phyloP scores from a whole-genome alignment of 2,329 filamentous ascomycete species.

The Cladosporium sp. region DNA sequence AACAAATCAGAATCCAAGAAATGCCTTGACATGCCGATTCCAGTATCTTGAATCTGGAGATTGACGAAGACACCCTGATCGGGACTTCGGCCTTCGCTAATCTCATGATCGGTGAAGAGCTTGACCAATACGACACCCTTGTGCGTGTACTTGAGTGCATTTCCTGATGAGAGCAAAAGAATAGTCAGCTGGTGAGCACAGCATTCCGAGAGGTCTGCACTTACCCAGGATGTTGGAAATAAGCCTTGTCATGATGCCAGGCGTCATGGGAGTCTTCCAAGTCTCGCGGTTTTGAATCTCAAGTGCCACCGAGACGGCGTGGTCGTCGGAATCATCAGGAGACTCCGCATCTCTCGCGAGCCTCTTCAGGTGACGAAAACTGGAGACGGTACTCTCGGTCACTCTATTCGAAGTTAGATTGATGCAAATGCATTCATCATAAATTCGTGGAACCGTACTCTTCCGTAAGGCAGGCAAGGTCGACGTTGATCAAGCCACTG shows the following conservation, averaged over 20 bases:
- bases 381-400: not conserved
- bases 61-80: not conserved
- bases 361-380: not conserved
- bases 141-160: constrained; percentile 42
- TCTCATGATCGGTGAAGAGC: not conserved
- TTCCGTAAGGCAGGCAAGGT: constrained; percentile 22
- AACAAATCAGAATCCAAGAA: constrained; percentile 28
- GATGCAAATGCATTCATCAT: not conserved
- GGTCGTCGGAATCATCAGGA: not conserved
- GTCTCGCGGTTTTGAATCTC: not conserved
- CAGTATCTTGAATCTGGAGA: constrained; percentile 23
- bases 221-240: constrained; percentile 22
- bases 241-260: constrained; percentile 35
- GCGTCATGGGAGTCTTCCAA: constrained; percentile 2
- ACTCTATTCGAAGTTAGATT: not conserved
- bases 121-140: not conserved
- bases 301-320: not conserved
- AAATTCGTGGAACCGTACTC: not conserved
- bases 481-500: constrained; percentile 10
- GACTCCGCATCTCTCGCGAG: not conserved
- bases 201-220: too few relatives aligned
- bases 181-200: too few relatives aligned
- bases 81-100: not conserved
- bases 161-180: too few relatives aligned
- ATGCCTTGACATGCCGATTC: constrained; percentile 29